These are phyloP conservation scores for Lachancea quebecensis DNA, from an alignment of 805 yeast genomes.

Conservation along the genomic window DNA sequence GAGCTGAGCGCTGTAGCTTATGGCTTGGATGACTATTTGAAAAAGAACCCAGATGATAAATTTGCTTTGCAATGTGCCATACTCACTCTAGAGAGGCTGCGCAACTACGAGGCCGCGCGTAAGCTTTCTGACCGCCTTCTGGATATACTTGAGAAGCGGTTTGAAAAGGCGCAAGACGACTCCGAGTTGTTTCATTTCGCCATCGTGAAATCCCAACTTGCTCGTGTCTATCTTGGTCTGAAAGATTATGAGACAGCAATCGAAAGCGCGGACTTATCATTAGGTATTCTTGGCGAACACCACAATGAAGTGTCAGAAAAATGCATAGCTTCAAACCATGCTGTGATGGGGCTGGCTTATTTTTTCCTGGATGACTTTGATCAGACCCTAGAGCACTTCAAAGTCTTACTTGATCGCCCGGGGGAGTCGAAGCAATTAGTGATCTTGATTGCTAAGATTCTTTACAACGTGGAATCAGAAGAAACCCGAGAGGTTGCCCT, in stretches of 20 bases:
- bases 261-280: constrained; percentile 50
- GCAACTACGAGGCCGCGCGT: constrained; percentile 50
- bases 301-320: constrained; percentile 29
- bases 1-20: constrained; percentile 58
- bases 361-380: constrained; percentile 61
- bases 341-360: constrained; percentile 64
- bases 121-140: constrained; percentile 42
- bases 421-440: constrained; percentile 61
- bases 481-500: constrained; percentile 77
- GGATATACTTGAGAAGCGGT: constrained; percentile 43
- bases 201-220: constrained; percentile 57
- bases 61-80: constrained; percentile 52
- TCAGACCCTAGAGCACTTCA: constrained; percentile 60
- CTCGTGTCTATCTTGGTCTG: constrained; percentile 62
- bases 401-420: constrained; percentile 48
- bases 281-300: constrained; percentile 42
- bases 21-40: constrained; percentile 61
- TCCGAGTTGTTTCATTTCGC: constrained; percentile 44
- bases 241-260: constrained; percentile 51
- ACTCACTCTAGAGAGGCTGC: constrained; percentile 60
- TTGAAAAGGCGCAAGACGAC: constrained; percentile 49
- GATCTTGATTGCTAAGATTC: constrained; percentile 66
- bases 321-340: constrained; percentile 47
- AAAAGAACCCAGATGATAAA: constrained; percentile 51
- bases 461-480: constrained; percentile 68